A percentile compares a stretch with the other conserved stretches of the same genome.
Conservation (phyloP, 805 yeast genomes). For the Cyberlindnera veronae region DNA sequence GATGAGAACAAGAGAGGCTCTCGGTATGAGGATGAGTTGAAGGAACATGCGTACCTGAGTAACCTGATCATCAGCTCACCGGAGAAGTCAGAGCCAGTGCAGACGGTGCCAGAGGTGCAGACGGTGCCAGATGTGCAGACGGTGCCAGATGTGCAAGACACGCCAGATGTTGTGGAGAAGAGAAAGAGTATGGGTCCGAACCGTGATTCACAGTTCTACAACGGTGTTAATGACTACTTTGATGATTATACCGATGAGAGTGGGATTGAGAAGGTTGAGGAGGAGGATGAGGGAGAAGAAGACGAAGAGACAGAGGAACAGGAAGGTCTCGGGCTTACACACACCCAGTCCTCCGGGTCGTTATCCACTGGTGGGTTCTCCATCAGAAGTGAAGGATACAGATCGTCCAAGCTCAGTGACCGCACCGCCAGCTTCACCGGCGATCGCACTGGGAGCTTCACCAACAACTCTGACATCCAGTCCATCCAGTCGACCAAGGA, state of each 20-base stretch:
- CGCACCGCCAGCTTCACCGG: slow-evolving; percentile 23
- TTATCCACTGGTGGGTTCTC: slow-evolving; percentile 32
- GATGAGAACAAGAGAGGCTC: neutral
- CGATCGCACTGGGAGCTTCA: slow-evolving; percentile 24
- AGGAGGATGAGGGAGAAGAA: too few species aligned
- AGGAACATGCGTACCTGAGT: slow-evolving; percentile 23
- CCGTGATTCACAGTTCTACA: slow-evolving; percentile 25
- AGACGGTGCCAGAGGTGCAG: neutral
- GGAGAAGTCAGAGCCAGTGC: slow-evolving; percentile 4
- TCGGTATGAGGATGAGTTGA: neutral
- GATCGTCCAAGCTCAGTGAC: slow-evolving; percentile 26
- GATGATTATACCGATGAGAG: slow-evolving; percentile 26
- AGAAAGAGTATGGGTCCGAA: neutral
- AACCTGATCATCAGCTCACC: slow-evolving; percentile 24
- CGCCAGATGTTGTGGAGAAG: neutral
- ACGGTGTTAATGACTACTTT: slow-evolving; percentile 24
- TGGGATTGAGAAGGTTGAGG: too few species aligned
- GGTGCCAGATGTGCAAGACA: neutral
- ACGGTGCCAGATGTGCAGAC: neutral
- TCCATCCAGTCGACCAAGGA: slow-evolving; percentile 3
- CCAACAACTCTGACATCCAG: slow-evolving; percentile 17
- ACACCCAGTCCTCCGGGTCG: slow-evolving; percentile 27
- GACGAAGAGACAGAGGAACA: too few species aligned
- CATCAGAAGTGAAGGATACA: slow-evolving; percentile 24
- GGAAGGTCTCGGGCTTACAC: slow-evolving; percentile 2